A percentile compares a stretch with the other conserved stretches of the same genome.
Evolutionary conservation across 148 eudicot species (phyloP).

Genomic region (Vaccinium vitisidaea): DNA sequence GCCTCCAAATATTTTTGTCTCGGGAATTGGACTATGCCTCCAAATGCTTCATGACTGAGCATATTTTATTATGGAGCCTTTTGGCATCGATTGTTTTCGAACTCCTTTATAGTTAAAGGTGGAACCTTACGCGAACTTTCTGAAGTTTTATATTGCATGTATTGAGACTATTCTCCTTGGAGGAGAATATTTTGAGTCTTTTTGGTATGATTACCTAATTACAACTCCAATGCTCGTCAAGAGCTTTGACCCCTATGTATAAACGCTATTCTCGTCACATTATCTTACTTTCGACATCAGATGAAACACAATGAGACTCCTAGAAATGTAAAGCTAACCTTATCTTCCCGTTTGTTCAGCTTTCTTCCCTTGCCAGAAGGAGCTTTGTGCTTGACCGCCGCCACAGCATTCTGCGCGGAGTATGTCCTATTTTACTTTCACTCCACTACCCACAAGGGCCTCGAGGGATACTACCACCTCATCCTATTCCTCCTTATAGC

Average conservation of each 20-base stretch:
- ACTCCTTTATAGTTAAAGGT: not conserved
- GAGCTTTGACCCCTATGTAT: not conserved
- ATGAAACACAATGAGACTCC: not conserved
- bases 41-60: not conserved
- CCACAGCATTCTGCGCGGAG: constrained; percentile 86
- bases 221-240: not conserved
- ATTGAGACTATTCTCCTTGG: not conserved
- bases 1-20: not conserved
- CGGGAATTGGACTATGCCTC: not conserved
- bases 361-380: constrained; percentile 71
- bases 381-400: constrained; percentile 53
- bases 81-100: not conserved
- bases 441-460: constrained; percentile 85
- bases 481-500: constrained; percentile 76
- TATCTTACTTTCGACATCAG: not conserved
- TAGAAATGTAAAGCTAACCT: not conserved
- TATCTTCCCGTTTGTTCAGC: constrained; percentile 34
- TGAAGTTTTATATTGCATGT: not conserved
- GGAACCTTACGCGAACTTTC: not conserved
- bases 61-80: not conserved
- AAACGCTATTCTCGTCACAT: not conserved
- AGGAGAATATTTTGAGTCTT: not conserved
- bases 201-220: not conserved
- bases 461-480: constrained; percentile 90
- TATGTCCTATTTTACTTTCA: constrained; percentile 84